phyloP scores from a whole-genome alignment of 1,284 basidiomycete genomes.

The Irpex sp. region DNA sequence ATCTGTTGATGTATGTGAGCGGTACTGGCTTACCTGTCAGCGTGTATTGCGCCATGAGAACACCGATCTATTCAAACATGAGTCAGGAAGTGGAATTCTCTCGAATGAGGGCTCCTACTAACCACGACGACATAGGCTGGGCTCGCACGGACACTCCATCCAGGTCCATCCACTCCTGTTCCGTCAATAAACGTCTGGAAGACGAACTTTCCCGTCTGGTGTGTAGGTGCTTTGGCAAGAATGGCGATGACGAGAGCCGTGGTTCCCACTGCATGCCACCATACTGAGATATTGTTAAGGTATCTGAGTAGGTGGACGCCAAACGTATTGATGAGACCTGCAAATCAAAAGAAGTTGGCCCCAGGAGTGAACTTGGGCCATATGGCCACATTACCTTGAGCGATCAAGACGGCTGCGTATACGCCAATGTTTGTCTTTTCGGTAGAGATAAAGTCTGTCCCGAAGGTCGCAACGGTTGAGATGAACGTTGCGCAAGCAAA shows the following conservation, averaged over 20 bases:
- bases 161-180: slow-evolving; percentile 56
- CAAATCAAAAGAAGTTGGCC: background rate
- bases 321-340: slow-evolving; percentile 67
- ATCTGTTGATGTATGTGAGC: background rate
- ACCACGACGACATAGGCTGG: slow-evolving; percentile 61
- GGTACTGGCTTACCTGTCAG: slow-evolving; percentile 45
- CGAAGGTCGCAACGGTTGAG: slow-evolving; percentile 57
- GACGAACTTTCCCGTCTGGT: slow-evolving; percentile 65
- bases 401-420: slow-evolving; percentile 65
- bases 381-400: slow-evolving; percentile 39
- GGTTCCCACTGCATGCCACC: slow-evolving; percentile 72
- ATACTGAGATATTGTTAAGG: slow-evolving; percentile 69
- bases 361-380: background rate
- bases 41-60: slow-evolving; percentile 71
- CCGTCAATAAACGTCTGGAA: slow-evolving; percentile 69
- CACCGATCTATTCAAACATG: slow-evolving; percentile 42
- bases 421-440: slow-evolving; percentile 64
- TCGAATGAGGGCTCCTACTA: background rate
- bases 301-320: slow-evolving; percentile 61
- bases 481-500: slow-evolving; percentile 71
- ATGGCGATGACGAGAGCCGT: slow-evolving; percentile 62
- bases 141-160: slow-evolving; percentile 64
- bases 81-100: background rate
- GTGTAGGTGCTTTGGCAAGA: slow-evolving; percentile 64
- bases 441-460: slow-evolving; percentile 53